Evolutionary conservation across 1,284 basidiomycete genomes (phyloP), one percentile per base, ranked within the genome.

Genomic region (Irpex sp.): DNA sequence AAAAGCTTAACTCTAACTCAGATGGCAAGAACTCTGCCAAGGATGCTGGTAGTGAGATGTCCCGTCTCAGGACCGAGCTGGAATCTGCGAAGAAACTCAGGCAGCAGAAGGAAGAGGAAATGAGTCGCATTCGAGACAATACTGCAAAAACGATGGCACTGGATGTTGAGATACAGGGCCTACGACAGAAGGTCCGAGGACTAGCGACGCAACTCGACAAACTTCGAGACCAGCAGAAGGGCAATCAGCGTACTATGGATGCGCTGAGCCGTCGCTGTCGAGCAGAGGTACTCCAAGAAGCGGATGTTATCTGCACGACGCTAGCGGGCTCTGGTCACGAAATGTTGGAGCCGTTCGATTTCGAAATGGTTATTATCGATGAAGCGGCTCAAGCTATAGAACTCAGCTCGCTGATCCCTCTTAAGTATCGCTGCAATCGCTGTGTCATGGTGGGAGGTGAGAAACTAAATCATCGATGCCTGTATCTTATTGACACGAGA

Each of bases 311-410:
- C 63, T 99, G 97, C 74, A 85, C 91, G 36, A 99, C 97, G 0
- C 82, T 99, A 5, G 94, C 95, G 2, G 96, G 96, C 37, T 85
- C 96, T 5, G 97, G 97, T 1, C 94, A 98, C 70, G 96, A 98
- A 49, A 85, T 86, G 61, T 81, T 99, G 58, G 87, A 92, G 62
- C 81, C 87, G 13, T 88, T 94, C 69, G 92, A 96, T 61, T 98
- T 98, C 72, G 96, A 98, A 70, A 94, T 97, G 74, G 88, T 99
- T 66, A 90, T 99, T 72, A 97, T 99, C 67, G 97, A 99, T 73
- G 97, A 99, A 76, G 97, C 97, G 0, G 97, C 97, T 0, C 97
- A 99, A 76, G 93, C 96, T 3, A 92, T 98, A 57, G 97, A 99
- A 76, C 82, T 98, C 62, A 96, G 93, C 71, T 94, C 96, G n/a